Percentiles rank a stretch among this genome's conserved stretches.
Conservation (phyloP, 2,329 filamentous ascomycete species). For the Exophiala sideris region DNA sequence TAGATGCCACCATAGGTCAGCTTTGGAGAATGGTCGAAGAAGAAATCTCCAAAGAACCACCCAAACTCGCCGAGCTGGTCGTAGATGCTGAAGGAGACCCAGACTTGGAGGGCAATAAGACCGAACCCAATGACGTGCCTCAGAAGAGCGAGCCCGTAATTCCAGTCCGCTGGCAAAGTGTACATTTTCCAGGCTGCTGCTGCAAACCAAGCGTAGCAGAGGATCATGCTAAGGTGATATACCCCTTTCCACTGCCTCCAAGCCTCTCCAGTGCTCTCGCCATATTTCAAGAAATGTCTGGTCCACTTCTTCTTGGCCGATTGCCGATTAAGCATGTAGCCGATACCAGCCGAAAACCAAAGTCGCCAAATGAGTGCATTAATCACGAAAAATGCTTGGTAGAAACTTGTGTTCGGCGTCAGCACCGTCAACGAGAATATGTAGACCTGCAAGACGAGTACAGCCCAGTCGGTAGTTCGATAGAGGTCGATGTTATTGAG, state of each 20-base stretch:
- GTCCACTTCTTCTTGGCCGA: conserved; percentile 93
- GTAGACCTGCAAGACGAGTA: conserved; percentile 72
- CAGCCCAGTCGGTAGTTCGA: conserved; percentile 78
- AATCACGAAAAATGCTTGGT: conserved; percentile 73
- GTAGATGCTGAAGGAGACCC: conserved; percentile 91
- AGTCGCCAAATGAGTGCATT: conserved; percentile 81
- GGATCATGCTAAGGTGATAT: conserved; percentile 86
- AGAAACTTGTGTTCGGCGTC: conserved; percentile 72
- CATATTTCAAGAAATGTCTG: conserved; percentile 94
- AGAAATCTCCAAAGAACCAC: conserved; percentile 99
- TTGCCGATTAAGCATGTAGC: conserved; percentile 77
- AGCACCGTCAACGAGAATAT: conserved; percentile 68
- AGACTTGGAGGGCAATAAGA: conserved; percentile 81
- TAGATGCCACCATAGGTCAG: conserved; percentile 97
- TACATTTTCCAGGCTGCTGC: conserved; percentile 98
- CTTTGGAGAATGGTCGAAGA: conserved; percentile 85
- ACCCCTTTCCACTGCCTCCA: conserved; percentile 98
- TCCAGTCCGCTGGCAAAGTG: conserved; percentile 78
- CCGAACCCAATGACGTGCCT: conserved; percentile 81
- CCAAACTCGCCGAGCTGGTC: conserved; percentile 95
- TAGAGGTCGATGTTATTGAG: conserved; percentile 81
- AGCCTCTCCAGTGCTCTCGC: conserved; percentile 83
- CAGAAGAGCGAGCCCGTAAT: conserved; percentile 76
- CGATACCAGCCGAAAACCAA: conserved; percentile 89
- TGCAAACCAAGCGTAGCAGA: conserved; percentile 85